A percentile compares a stretch with the other conserved stretches of the same genome.
phyloP scores from a whole-genome alignment of 805 yeast genomes.

The Metschnikowia henanensis region DNA sequence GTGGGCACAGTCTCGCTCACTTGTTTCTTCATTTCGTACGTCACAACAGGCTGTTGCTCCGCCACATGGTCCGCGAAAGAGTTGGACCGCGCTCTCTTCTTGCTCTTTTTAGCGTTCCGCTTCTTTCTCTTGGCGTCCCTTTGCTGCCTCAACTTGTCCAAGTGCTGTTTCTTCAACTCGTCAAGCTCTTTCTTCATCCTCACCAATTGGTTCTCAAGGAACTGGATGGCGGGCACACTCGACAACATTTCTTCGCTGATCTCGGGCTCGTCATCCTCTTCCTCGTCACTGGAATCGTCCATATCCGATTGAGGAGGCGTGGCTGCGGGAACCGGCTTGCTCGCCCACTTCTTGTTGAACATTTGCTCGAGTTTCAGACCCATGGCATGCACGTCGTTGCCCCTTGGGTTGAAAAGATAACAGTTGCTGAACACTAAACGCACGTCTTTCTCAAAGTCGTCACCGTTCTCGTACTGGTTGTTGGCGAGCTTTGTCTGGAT shows the following conservation, averaged over 20 bases:
- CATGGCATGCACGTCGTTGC: constrained; percentile 95
- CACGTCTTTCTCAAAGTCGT: constrained; percentile 82
- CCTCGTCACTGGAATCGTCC: constrained; percentile 39
- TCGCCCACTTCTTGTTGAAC: constrained; percentile 86
- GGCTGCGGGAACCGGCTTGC: constrained; percentile 62
- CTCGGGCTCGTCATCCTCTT: constrained; percentile 62
- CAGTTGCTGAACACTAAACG: constrained; percentile 85
- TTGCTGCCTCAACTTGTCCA: constrained; percentile 64
- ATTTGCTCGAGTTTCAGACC: constrained; percentile 88
- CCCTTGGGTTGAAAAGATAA: constrained; percentile 91
- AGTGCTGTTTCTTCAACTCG: constrained; percentile 75
- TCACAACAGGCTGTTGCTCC: constrained; percentile 48
- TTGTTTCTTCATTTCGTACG: constrained; percentile 96
- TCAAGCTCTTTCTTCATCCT: constrained; percentile 85
- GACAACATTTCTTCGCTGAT: constrained; percentile 49
- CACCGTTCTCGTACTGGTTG: constrained; percentile 87
- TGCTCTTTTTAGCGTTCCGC: constrained; percentile 38
- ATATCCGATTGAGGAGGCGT: constrained; percentile 56
- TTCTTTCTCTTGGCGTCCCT: constrained; percentile 51
- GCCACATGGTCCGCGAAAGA: constrained; percentile 26
- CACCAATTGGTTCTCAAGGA: constrained; percentile 81
- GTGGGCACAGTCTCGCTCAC: constrained; percentile 82
- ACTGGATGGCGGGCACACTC: constrained; percentile 87
- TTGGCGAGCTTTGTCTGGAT: constrained; percentile 76
- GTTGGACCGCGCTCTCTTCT: constrained; percentile 23